Percentiles rank a stretch among this genome's conserved stretches.
These are phyloP conservation scores for Chenopodium formosanum DNA, from an alignment of 148 eudicot genomes.

Conservation along the genomic window DNA sequence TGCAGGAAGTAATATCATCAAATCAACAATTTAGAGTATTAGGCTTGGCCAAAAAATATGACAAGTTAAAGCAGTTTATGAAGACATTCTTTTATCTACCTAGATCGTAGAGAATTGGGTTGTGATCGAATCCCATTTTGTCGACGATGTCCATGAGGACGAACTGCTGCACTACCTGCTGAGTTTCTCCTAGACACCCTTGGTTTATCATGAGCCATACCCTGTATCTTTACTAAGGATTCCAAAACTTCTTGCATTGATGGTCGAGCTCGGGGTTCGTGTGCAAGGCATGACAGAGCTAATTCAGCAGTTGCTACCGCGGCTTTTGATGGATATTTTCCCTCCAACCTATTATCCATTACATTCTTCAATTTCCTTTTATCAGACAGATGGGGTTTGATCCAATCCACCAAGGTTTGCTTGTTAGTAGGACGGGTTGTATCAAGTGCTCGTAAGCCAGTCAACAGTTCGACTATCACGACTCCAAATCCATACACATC, in stretches of 20 bases:
- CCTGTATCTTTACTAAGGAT: constrained; percentile 40
- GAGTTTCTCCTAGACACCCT: constrained; percentile 38
- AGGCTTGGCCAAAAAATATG: neutral
- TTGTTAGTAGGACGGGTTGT: constrained; percentile 48
- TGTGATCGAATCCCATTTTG: constrained; percentile 27
- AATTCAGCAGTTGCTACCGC: constrained; percentile 58
- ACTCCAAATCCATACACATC: constrained; percentile 87
- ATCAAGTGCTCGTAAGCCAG: constrained; percentile 63
- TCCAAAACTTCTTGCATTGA: constrained; percentile 75
- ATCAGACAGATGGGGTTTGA: constrained; percentile 54
- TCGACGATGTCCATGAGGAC: constrained; percentile 27
- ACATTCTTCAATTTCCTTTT: constrained; percentile 51
- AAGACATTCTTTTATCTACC: constrained; percentile 10
- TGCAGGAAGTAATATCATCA: neutral
- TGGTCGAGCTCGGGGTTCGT: constrained; percentile 56
- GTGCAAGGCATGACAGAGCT: constrained; percentile 57
- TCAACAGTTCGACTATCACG: constrained; percentile 70
- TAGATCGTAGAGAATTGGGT: constrained; percentile 24
- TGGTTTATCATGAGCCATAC: constrained; percentile 33
- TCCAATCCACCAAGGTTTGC: constrained; percentile 56
- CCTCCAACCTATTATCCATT: constrained; percentile 72
- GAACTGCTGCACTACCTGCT: constrained; percentile 16
- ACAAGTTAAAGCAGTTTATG: neutral
- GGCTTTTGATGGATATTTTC: constrained; percentile 63
- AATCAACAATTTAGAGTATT: neutral